Percentiles rank a stretch among this genome's conserved stretches.
Conservation (phyloP, 208 protist genomes). For the Spongospora subterranea region DNA sequence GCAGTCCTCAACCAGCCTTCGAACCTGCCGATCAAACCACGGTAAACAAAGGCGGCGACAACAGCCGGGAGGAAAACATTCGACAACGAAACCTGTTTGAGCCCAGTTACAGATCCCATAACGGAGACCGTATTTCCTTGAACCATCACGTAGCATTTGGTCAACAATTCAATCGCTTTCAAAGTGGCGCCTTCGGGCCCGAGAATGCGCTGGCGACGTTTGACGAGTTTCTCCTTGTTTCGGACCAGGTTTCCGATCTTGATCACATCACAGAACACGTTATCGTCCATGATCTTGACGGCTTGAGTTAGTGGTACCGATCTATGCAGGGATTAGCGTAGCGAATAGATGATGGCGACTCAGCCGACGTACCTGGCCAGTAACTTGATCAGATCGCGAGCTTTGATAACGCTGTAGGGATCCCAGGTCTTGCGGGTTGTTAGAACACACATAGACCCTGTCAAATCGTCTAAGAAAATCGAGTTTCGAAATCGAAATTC, state of each 20-base stretch:
- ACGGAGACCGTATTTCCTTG: slow-evolving; percentile 69
- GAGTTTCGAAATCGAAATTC: neutral
- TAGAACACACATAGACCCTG: slow-evolving; percentile 91
- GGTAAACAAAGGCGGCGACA: too few species aligned
- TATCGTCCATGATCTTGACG: slow-evolving; percentile 94
- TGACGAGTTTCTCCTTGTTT: slow-evolving; percentile 96
- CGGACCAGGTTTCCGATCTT: slow-evolving; percentile 93
- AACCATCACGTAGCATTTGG: slow-evolving; percentile 98
- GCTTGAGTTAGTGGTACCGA: slow-evolving; percentile 80
- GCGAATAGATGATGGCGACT: slow-evolving; percentile 67
- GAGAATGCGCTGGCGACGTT: slow-evolving; percentile 96
- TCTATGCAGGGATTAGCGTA: neutral
- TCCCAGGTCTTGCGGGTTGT: slow-evolving; percentile 98
- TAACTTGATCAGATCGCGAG: slow-evolving; percentile 96
- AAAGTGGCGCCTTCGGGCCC: slow-evolving; percentile 96
- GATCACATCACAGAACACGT: slow-evolving; percentile 97
- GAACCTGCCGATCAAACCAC: slow-evolving; percentile 75
- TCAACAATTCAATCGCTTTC: slow-evolving; percentile 97
- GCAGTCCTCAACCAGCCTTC: slow-evolving; percentile 97
- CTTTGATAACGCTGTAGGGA: slow-evolving; percentile 97
- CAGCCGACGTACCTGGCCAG: slow-evolving; percentile 81
- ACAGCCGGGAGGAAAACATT: neutral
- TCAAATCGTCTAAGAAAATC: slow-evolving; percentile 23
- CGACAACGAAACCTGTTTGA: slow-evolving; percentile 74
- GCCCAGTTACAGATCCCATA: slow-evolving; percentile 89